phyloP scores from a whole-genome alignment of 495 filamentous ascomycete species.

The Penicillium antarcticum region DNA sequence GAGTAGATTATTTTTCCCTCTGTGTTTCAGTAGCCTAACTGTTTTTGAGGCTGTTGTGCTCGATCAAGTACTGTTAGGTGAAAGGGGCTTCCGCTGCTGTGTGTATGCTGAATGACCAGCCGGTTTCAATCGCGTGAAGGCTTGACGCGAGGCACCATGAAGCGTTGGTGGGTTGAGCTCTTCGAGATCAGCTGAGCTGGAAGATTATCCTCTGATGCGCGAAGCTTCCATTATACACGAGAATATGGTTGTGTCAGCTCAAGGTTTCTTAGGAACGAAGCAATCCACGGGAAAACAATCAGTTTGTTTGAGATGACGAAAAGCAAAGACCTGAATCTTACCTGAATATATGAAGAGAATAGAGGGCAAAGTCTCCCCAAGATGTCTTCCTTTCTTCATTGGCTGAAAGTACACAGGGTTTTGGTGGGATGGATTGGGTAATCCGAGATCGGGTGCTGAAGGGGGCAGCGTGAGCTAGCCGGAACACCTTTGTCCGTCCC shows the following conservation, averaged over 20 bases:
- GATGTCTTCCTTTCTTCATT: neutral
- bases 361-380: neutral
- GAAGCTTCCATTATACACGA: neutral
- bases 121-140: neutral
- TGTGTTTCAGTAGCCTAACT: no score
- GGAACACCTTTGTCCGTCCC: conserved; percentile 4
- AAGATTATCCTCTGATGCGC: neutral
- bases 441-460: neutral
- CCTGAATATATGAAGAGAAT: neutral
- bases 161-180: neutral
- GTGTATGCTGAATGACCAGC: neutral
- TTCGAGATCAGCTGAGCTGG: neutral
- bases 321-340: neutral
- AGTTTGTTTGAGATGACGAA: neutral
- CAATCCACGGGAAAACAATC: neutral
- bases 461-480: conserved; percentile 1
- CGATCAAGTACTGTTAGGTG: neutral
- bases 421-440: neutral
- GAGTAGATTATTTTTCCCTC: no score
- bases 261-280: neutral
- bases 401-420: neutral
- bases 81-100: neutral
- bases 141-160: conserved; percentile 1
- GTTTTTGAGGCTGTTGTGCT: neutral
- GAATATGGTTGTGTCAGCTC: neutral